Evolutionary conservation across 768 basidiomycete species (phyloP).

Genomic region (Amanita thiersii): DNA sequence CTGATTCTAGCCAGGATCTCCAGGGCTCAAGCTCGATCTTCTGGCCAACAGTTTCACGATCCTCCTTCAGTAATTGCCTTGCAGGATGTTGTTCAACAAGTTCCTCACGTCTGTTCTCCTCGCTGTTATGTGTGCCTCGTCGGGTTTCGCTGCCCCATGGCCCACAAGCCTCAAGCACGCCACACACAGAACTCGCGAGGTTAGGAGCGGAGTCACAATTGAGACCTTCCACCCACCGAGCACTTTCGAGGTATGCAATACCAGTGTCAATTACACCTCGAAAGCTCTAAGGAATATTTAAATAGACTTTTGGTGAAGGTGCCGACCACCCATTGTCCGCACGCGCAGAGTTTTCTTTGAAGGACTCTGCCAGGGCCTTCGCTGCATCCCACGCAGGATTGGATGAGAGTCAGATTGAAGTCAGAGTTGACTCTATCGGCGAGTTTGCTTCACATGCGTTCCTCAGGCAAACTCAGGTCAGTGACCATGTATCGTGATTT

Average conservation of each 20-base stretch:
- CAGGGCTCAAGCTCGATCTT: too few relatives aligned
- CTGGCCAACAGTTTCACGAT: too few relatives aligned
- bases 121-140: slow-evolving; percentile 1
- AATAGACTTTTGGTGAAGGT: not conserved
- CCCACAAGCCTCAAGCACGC: not conserved
- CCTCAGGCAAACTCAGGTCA: not conserved
- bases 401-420: not conserved
- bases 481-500: not conserved
- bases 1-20: too few relatives aligned
- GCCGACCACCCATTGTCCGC: not conserved
- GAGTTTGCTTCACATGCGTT: not conserved
- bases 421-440: not conserved
- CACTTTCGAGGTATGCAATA: slow-evolving; percentile 1
- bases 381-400: not conserved
- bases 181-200: not conserved
- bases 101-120: slow-evolving; percentile 6
- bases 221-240: slow-evolving; percentile 3
- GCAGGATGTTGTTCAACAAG: not conserved
- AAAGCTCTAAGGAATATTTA: not conserved
- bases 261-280: not conserved
- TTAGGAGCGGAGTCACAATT: not conserved
- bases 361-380: not conserved
- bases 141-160: not conserved
- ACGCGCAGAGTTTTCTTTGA: not conserved
- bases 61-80: too few relatives aligned